Base-by-base conservation (phyloP, 441 rosid species). In the Adansonia grandidieri region DNA sequence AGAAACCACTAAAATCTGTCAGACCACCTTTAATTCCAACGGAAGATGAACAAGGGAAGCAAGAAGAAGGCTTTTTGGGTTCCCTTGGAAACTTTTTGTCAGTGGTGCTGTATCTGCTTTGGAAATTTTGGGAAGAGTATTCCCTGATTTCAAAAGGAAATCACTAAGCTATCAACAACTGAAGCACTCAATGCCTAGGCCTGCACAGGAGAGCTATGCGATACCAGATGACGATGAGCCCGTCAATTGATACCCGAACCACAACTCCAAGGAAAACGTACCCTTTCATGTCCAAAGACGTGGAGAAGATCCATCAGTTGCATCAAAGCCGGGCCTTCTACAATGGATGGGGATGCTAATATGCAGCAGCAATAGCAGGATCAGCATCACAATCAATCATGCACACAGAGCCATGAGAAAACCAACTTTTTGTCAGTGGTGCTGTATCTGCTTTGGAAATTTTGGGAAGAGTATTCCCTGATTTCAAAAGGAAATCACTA, bases 251-350 rank as follows among this genome's bases (percentile, higher is more conserved):
- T 74, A 81, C 95, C 47, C 86, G 95, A 88, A 87, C 92, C 76
- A 97, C 89, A 45, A 94, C 98, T 5, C 98, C 97, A 0, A 81
- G 87, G 80, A 96, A 96, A 78, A 96, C 91, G 4, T 96, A 94
- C 70, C 80, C 99, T 15, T 96, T 94, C 86, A 94, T 96, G 99
- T 91, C 97, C 24, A 92, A 88, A 85, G 98, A 94, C 28, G 91
- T 95, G 0, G 98, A 96, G 85, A 96, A 91, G 86, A 83, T 91
- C 81, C 93, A 91, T 56, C 97, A 92, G 76, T 86, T 93, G 92
- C 91, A 92, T 57, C 97, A 94, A 83, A 90, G 97, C 73, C 90
- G 88, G 0, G 92, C 88, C 2, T 89, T 94, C 79, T 92, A 91
- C 80, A 87, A 84, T 58, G 91, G 88, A 62, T 89, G 94, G 95